These are phyloP conservation scores for Domatiomyces catenatus DNA, from an alignment of 2,329 filamentous ascomycete genomes.

Conservation along the genomic window DNA sequence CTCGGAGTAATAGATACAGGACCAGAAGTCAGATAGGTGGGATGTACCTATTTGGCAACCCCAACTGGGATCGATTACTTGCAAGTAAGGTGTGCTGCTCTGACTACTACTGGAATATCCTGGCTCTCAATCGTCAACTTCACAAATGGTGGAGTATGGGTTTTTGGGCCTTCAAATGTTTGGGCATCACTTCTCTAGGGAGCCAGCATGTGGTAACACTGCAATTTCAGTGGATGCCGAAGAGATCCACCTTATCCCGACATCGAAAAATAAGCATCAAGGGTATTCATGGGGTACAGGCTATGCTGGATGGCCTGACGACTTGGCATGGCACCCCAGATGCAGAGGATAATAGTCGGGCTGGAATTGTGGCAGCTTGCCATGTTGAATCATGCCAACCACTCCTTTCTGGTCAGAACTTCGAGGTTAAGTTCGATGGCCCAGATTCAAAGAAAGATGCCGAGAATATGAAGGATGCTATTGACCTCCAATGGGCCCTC, in stretches of 20 bases:
- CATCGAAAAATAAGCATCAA: not conserved
- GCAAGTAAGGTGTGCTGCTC: not conserved
- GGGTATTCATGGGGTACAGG: not conserved
- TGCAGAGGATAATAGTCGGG: not conserved
- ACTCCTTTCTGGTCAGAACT: not conserved
- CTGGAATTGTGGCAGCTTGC: not conserved
- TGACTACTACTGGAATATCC: not conserved
- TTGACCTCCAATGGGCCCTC: not conserved
- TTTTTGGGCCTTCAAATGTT: not conserved
- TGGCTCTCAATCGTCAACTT: not conserved
- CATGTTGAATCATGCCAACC: not conserved
- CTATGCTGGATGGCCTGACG: not conserved
- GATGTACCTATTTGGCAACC: not conserved
- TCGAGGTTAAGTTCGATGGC: not conserved
- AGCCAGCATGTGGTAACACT: not conserved
- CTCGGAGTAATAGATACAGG: not conserved
- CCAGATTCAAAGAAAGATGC: not conserved
- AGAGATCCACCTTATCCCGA: not conserved
- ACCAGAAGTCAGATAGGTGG: not conserved
- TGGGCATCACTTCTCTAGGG: not conserved
- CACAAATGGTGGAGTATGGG: not conserved
- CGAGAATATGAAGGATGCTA: not conserved
- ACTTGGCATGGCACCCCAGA: not conserved
- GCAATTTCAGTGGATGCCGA: not conserved
- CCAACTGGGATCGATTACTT: not conserved